A percentile compares a stretch with the other conserved stretches of the same genome.
phyloP scores from a whole-genome alignment of 2,329 filamentous ascomycete species.

The Exserohilum rostratum region DNA sequence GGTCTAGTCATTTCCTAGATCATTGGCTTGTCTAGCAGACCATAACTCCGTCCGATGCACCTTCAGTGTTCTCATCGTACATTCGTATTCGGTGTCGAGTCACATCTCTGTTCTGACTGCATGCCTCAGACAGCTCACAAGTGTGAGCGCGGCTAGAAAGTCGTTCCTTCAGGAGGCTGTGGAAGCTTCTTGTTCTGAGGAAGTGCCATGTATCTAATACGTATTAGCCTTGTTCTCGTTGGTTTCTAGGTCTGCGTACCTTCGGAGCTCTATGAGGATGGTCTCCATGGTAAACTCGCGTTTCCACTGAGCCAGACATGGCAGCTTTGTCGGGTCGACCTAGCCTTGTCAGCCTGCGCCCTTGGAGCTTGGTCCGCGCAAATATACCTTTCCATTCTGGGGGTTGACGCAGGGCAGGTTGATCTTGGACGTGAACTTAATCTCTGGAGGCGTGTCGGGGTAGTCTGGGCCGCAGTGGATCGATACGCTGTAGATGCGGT shows the following conservation, averaged over 20 bases:
- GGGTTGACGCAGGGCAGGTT: conserved; percentile 94
- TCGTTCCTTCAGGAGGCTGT: conserved; percentile 87
- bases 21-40: conserved; percentile 16
- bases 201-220: conserved; percentile 84
- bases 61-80: conserved; percentile 17
- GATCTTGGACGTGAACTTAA: conserved; percentile 92
- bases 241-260: conserved; percentile 56
- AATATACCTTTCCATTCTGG: conserved; percentile 71
- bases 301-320: conserved; percentile 89
- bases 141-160: conserved; percentile 48
- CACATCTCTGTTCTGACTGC: not conserved
- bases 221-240: conserved; percentile 7
- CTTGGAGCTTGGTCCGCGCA: not conserved
- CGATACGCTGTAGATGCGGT: conserved; percentile 97
- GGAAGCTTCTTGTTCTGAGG: conserved; percentile 92
- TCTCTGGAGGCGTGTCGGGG: conserved; percentile 84
- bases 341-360: conserved; percentile 43
- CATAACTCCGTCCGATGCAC: conserved; percentile 44
- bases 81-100: not conserved
- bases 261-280: conserved; percentile 82
- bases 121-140: not conserved
- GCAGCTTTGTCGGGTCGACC: conserved; percentile 83
- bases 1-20: conserved; percentile 16
- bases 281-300: conserved; percentile 95
- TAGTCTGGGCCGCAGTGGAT: conserved; percentile 93